These are phyloP conservation scores for Epichloe uncinata DNA, from an alignment of 2,329 filamentous ascomycete species.

Conservation along the genomic window DNA sequence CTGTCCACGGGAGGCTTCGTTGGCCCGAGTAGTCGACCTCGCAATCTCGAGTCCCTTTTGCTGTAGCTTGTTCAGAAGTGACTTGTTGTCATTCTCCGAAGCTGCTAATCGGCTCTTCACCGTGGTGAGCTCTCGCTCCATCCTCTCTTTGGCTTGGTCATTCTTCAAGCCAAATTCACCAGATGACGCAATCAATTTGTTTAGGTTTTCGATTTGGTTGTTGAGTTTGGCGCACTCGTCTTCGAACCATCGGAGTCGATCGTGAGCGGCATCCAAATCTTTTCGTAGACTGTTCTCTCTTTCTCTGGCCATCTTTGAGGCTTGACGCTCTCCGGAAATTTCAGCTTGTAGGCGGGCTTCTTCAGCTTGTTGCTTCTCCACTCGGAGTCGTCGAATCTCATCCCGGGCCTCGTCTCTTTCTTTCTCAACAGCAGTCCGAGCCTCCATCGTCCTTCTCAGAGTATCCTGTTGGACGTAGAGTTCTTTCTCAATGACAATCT, in stretches of 20 bases:
- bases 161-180: constrained; percentile 81
- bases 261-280: constrained; percentile 68
- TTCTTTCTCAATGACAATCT: constrained; percentile 96
- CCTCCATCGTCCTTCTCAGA: constrained; percentile 72
- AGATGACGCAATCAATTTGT: constrained; percentile 75
- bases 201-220: constrained; percentile 70
- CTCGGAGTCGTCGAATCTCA: constrained; percentile 70
- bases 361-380: constrained; percentile 74
- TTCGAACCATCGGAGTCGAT: constrained; percentile 66
- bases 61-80: constrained; percentile 91
- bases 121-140: constrained; percentile 82
- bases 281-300: constrained; percentile 63
- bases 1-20: constrained; percentile 68
- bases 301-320: constrained; percentile 66
- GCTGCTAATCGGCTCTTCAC: constrained; percentile 80
- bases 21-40: constrained; percentile 72
- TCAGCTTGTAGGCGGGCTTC: constrained; percentile 77
- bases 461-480: constrained; percentile 92
- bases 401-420: constrained; percentile 81
- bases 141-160: constrained; percentile 85
- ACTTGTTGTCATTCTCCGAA: constrained; percentile 91
- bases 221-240: constrained; percentile 65
- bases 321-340: constrained; percentile 62
- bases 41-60: constrained; percentile 96
- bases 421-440: constrained; percentile 64